phyloP scores from a whole-genome alignment of 352 stramenopile genomes.

The Plasmopara halstedii region DNA sequence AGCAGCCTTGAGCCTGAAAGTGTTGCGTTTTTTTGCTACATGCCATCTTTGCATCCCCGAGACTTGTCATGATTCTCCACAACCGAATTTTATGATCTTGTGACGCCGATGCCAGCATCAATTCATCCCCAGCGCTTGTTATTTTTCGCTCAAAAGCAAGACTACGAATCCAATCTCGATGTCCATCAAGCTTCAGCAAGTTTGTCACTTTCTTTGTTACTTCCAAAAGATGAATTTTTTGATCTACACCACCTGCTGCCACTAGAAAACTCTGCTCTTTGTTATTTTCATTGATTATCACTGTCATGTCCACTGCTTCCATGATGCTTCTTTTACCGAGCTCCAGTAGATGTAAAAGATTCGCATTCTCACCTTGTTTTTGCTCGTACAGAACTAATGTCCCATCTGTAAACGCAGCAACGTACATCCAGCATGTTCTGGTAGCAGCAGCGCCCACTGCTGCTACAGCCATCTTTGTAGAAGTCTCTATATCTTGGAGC shows the following conservation, averaged over 20 bases:
- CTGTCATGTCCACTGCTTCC: constrained; percentile 31
- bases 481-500: constrained; percentile 4
- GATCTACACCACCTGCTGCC: constrained; percentile 58
- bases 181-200: constrained; percentile 44
- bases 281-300: constrained; percentile 1
- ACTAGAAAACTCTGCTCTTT: constrained; percentile 32
- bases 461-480: constrained; percentile 30
- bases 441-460: constrained; percentile 29
- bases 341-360: constrained; percentile 13
- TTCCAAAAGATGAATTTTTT: constrained; percentile 59
- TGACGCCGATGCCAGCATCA: constrained; percentile 51
- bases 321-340: constrained; percentile 45
- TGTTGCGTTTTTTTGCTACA: constrained; percentile 17
- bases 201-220: constrained; percentile 7
- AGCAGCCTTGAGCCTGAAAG: constrained; percentile 23
- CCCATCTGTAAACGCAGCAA: constrained; percentile 44
- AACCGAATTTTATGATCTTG: constrained; percentile 68
- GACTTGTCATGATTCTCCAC: constrained; percentile 38
- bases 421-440: constrained; percentile 22
- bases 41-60: not conserved
- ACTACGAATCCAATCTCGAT: constrained; percentile 62
- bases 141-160: constrained; percentile 35
- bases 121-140: not conserved
- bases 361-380: constrained; percentile 7
- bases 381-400: constrained; percentile 29